Evolutionary conservation across 257 asterid genomes (phyloP), one percentile per base, ranked within the genome.

Genomic region (Nicotiana tomentosiformis): DNA sequence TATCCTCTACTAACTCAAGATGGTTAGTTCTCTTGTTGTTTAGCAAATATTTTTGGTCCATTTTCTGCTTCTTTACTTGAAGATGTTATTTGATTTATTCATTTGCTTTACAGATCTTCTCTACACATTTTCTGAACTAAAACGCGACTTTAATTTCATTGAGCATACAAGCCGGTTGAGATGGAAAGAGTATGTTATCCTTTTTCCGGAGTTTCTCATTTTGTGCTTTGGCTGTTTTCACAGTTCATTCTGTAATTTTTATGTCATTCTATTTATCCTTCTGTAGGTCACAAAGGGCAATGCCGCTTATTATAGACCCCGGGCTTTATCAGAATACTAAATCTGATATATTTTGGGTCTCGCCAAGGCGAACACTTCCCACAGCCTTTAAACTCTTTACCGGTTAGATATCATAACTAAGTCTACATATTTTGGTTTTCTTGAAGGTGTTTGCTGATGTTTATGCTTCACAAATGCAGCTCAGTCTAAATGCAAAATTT

Each of bases 241-340:
- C 18, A 3, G 80, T 49, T 23, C 80, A 4, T 15, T 49, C 43
- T 1, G 51, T 8, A 43, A 55, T 23, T 68, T 57, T 51, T 43
- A 68, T 60, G 61, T 10, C 7, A 18, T 32, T 33, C 18, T 74
- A 49, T 51, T 29, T 43, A 26, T 81, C 82, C 77, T 70, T 65
- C 78, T 91, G 72, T 89, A 92, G 98, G 80, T 15, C 81, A 78
- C 87, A 88, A 18, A 88, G 98, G 85, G 98, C 95, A 70, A 91
- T 90, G 98, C 98, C 98, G 3, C 83, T 93, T 86, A 91, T 93
- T 37, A 78, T 93, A 66, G 97, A 92, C 85, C 97, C 98, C 16
- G 98, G 98, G 81, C 97, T 93, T 35, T 93, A 89, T 84, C 97
- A 88, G 84, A 85, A 84, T 32, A 90, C 87, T 17, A 93, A 92